Evolutionary conservation across 352 stramenopile genomes (phyloP).

Genomic region (Phytopythium sindhum): DNA sequence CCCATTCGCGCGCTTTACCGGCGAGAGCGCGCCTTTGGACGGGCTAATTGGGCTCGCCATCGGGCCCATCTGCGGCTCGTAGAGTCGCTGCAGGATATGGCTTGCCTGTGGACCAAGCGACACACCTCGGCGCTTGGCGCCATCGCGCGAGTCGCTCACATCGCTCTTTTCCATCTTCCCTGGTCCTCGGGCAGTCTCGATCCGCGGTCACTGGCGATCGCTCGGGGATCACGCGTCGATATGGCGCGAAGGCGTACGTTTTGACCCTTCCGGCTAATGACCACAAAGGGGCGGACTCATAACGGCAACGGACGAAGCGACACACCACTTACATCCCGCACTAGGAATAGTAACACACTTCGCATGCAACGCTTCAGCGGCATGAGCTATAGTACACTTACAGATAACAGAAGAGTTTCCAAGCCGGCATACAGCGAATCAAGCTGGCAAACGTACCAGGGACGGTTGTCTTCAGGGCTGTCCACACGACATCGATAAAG

Average conservation of each 20-base stretch:
- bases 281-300: neutral
- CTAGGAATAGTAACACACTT: neutral
- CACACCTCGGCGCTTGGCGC: constrained; percentile 45
- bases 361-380: neutral
- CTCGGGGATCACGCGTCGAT: neutral
- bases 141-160: constrained; percentile 28
- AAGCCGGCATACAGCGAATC: neutral
- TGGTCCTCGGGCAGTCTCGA: no score
- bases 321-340: neutral
- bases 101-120: constrained; percentile 49
- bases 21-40: constrained; percentile 1
- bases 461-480: no score
- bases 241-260: neutral
- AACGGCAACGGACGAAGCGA: neutral
- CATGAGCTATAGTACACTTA: neutral
- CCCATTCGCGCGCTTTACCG: constrained; percentile 4
- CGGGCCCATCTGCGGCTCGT: constrained; percentile 56
- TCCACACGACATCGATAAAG: neutral
- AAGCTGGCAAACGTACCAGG: neutral
- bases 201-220: neutral
- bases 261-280: neutral
- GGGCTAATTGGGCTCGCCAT: constrained; percentile 4
- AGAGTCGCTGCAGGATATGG: constrained; percentile 65
- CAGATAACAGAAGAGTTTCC: neutral
- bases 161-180: neutral